Percentiles rank a stretch among this genome's conserved stretches.
Conservation (phyloP, 768 basidiomycete species). For the Auricularia sp. region DNA sequence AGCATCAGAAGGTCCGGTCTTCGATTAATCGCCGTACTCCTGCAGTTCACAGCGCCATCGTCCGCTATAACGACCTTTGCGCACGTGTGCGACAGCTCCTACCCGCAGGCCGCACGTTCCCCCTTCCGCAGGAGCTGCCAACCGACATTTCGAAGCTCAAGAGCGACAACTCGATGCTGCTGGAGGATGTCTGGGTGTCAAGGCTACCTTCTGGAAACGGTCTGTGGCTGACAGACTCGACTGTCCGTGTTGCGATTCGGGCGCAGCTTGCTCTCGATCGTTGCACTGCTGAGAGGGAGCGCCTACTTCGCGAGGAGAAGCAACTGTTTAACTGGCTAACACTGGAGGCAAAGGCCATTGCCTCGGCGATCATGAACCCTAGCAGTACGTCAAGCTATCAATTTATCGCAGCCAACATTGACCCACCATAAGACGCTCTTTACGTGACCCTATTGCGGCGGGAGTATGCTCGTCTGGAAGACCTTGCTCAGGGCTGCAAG, state of each 20-base stretch:
- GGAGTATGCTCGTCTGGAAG: no score
- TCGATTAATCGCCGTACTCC: constrained; percentile 23
- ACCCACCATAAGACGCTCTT: no score
- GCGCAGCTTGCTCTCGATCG: constrained; percentile 18
- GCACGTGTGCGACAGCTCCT: constrained; percentile 15
- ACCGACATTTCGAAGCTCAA: constrained; percentile 16
- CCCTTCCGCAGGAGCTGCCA: constrained; percentile 23
- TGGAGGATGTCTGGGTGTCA: constrained; percentile 30
- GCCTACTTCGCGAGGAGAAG: constrained; percentile 20
- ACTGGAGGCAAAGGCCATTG: constrained; percentile 9
- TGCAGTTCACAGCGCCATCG: constrained; percentile 20
- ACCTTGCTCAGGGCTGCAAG: no score
- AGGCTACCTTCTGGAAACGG: constrained; percentile 10
- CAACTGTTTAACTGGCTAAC: constrained; percentile 29
- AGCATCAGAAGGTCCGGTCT: constrained; percentile 20
- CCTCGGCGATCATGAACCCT: no score
- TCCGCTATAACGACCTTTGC: constrained; percentile 21
- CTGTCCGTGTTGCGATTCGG: constrained; percentile 22
- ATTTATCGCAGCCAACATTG: no score
- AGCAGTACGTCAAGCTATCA: no score
- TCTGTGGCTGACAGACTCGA: constrained; percentile 24
- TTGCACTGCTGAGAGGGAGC: constrained; percentile 21
- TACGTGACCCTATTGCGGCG: no score
- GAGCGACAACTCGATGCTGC: constrained; percentile 12
- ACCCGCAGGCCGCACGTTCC: constrained; percentile 18